A percentile compares a stretch with the other conserved stretches of the same genome.
phyloP scores from a whole-genome alignment of 345 rosid species.

The Rhodomyrtus tomentosa region DNA sequence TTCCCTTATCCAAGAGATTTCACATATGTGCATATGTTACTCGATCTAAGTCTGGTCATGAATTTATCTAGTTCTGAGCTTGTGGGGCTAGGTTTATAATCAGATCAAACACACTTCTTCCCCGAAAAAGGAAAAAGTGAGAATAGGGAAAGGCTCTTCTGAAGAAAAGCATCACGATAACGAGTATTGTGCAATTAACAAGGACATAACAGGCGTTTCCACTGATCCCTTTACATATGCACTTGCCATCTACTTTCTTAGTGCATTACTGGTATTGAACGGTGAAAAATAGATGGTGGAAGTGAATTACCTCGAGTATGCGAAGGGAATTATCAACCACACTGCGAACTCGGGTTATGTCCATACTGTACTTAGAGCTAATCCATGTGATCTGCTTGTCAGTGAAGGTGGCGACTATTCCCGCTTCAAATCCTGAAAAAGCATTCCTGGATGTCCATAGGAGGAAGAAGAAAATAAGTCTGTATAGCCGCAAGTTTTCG shows the following conservation, averaged over 20 bases:
- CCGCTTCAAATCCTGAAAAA: constrained; percentile 47
- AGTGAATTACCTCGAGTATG: constrained; percentile 37
- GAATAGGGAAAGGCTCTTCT: neutral
- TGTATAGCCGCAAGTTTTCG: neutral
- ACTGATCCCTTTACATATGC: neutral
- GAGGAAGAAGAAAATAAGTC: neutral
- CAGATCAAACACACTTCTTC: neutral
- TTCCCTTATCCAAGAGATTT: neutral
- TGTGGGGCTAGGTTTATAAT: neutral
- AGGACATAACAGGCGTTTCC: neutral
- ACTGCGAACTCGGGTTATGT: constrained; percentile 38
- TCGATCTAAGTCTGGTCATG: neutral
- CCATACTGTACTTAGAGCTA: constrained; percentile 31
- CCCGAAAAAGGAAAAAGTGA: neutral
- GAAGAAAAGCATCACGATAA: neutral
- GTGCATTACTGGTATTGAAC: neutral
- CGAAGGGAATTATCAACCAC: constrained; percentile 46
- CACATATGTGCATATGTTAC: too few relatives aligned
- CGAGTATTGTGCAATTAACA: neutral
- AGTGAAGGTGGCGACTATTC: constrained; percentile 19
- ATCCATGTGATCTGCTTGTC: constrained; percentile 41
- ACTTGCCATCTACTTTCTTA: neutral
- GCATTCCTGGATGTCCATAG: constrained; percentile 20
- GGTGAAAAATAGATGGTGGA: neutral
- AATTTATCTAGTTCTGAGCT: neutral